Evolutionary conservation across 78 protist species (phyloP).

Genomic region (Dictyostelium intermedium): DNA sequence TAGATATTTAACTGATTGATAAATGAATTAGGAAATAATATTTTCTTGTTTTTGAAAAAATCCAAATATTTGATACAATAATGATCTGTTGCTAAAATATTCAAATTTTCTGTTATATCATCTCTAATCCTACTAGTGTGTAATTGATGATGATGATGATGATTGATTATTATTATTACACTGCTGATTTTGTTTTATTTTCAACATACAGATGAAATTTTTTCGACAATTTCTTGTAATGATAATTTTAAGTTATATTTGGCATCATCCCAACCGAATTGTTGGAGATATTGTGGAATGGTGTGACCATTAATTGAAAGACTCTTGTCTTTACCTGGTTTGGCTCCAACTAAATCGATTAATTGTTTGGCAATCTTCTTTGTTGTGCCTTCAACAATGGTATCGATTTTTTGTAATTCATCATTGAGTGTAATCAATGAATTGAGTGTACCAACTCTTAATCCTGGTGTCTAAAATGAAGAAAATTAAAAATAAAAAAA

Average conservation of each 20-base stretch:
- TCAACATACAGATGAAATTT: constrained; percentile 18
- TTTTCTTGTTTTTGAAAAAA: too few relatives aligned
- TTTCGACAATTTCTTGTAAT: constrained; percentile 67
- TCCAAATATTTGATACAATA: too few relatives aligned
- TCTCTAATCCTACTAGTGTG: too few relatives aligned
- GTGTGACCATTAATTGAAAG: constrained; percentile 58
- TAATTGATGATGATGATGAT: not conserved
- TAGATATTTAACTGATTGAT: too few relatives aligned
- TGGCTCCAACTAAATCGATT: constrained; percentile 55
- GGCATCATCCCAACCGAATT: constrained; percentile 79
- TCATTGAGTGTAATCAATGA: constrained; percentile 76
- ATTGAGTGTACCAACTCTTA: constrained; percentile 80
- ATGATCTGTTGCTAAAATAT: too few relatives aligned
- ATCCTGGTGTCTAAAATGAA: constrained; percentile 45
- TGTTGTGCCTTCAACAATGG: constrained; percentile 47
- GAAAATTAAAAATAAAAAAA: not conserved
- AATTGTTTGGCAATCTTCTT: constrained; percentile 72
- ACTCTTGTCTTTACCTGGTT: constrained; percentile 71
- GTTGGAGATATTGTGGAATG: constrained; percentile 52
- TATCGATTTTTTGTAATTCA: constrained; percentile 73
- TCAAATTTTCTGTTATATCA: too few relatives aligned
- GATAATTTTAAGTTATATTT: constrained; percentile 66
- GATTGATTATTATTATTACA: not conserved
- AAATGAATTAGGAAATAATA: too few relatives aligned
- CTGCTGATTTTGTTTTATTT: too few relatives aligned